Evolutionary conservation across 352 stramenopile genomes (phyloP), one percentile per base, ranked within the genome.

Genomic region (Plasmopara viticola): DNA sequence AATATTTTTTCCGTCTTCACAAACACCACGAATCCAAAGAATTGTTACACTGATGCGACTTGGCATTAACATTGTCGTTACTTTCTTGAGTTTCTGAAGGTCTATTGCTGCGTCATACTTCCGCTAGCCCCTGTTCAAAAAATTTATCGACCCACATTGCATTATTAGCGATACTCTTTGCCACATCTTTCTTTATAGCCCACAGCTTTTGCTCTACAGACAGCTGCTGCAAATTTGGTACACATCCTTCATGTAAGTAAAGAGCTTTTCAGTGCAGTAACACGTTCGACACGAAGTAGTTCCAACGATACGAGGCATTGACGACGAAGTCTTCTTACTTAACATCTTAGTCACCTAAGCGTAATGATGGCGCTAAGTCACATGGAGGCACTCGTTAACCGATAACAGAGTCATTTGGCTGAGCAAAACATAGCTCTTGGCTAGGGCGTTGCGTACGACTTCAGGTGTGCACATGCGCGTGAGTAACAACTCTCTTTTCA

Each of bases 381-480:
- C 84, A 65, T 94, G 79, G 60, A 95, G 87, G 62, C 87, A 96
- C 65, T 96, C 87, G 60, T 96, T 85, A 53, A 96, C 90, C 28
- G 95, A 74, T 15, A 95, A 68, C 53, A 96, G 41, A 58, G 90
- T 92, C 61, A 93, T 87, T 42, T 62, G 65, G 15, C 70, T 58
- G 51, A 95, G 74, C 14, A 54, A 66, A 46, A 96, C 69, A 63
- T 92, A 95, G 9, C 84, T 85, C 29, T 89, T 87, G 45, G 87
- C 68, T 13, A 96, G 62, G 52, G 89, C 60, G 49, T 86, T 93
- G 50, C 84, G 78, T 42, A 95, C 65, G 44, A 94, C 80, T 64
- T 90, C 81, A 17, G 87, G 87, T 29, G 87, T 96, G 60, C 79
- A 71, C 55, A 96, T 84, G 34, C 71, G 66, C 48, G 60, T 84